phyloP scores from a whole-genome alignment of 2,329 filamentous ascomycete genomes.

The Neospermospora avenae region DNA sequence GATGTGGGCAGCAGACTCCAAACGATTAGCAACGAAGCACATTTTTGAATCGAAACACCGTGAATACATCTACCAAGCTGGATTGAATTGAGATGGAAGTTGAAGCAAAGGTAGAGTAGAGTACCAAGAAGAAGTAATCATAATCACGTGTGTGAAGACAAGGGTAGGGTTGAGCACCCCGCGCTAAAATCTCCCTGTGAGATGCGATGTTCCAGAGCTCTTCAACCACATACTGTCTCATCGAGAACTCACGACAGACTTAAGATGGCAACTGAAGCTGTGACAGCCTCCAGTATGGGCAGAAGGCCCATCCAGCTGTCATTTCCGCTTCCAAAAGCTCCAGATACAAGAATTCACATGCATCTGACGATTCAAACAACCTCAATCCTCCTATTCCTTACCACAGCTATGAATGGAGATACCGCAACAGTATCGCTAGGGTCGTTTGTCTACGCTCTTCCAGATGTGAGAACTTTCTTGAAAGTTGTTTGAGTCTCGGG shows the following conservation, averaged over 20 bases:
- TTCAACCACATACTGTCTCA: neutral
- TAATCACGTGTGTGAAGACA: neutral
- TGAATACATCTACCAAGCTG: too few species aligned
- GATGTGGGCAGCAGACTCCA: too few species aligned
- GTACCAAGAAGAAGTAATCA: too few species aligned
- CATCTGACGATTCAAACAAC: conserved; percentile 57
- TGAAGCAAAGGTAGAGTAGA: too few species aligned
- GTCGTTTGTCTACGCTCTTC: conserved; percentile 91
- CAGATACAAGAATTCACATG: conserved; percentile 59
- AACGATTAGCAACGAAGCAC: too few species aligned
- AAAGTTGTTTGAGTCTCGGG: neutral
- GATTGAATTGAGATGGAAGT: too few species aligned
- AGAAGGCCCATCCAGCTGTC: conserved; percentile 45
- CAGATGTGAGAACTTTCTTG: conserved; percentile 59
- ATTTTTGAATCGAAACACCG: too few species aligned
- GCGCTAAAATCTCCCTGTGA: neutral
- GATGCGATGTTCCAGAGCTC: neutral
- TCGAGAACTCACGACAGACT: neutral
- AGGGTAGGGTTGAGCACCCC: neutral
- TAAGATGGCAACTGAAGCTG: conserved; percentile 16
- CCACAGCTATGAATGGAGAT: conserved; percentile 54
- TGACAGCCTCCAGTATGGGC: conserved; percentile 1
- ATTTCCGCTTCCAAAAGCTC: conserved; percentile 56
- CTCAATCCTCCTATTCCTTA: conserved; percentile 58
- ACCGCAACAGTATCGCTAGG: conserved; percentile 61